A percentile compares a stretch with the other conserved stretches of the same genome.
Evolutionary conservation across 139 green algal species (phyloP).

Genomic region (Chlamydomonas sphaeroides): DNA sequence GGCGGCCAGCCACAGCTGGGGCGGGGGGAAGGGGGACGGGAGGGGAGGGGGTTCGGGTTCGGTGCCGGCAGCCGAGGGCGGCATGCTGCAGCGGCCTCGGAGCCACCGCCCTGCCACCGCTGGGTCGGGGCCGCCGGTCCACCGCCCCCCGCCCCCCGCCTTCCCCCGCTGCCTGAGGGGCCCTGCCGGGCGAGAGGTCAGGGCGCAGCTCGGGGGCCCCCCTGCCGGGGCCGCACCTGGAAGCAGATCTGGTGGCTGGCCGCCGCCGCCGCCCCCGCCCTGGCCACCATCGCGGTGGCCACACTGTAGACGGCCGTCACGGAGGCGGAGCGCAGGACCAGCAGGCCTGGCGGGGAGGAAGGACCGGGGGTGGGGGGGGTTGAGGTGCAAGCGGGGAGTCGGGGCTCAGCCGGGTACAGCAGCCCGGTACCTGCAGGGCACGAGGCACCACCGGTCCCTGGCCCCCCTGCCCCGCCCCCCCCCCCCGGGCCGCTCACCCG

Average conservation of each 20-base stretch:
- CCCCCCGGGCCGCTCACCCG: conserved; percentile 26
- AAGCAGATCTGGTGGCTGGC: conserved; percentile 78
- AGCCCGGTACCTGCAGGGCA: no score
- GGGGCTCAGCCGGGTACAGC: no score
- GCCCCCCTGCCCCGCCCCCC: neutral
- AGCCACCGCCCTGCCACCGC: neutral
- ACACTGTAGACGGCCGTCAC: conserved; percentile 70
- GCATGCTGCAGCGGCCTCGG: no score
- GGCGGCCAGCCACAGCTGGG: conserved; percentile 82
- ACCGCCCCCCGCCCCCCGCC: neutral
- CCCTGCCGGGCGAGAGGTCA: no score
- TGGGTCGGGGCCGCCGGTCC: no score
- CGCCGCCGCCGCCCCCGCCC: conserved; percentile 53
- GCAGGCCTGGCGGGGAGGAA: conserved; percentile 65
- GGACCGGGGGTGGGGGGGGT: neutral
- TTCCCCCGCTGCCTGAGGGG: neutral
- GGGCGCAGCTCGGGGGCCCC: no score
- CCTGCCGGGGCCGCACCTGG: no score
- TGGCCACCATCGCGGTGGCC: conserved; percentile 67
- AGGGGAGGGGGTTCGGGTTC: neutral
- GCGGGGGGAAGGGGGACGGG: neutral
- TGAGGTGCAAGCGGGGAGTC: neutral
- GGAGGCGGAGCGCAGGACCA: conserved; percentile 74
- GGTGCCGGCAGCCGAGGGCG: no score
- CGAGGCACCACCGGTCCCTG: no score